phyloP scores from a whole-genome alignment of 179 eudicot genomes.

The Spergularia azorica region DNA sequence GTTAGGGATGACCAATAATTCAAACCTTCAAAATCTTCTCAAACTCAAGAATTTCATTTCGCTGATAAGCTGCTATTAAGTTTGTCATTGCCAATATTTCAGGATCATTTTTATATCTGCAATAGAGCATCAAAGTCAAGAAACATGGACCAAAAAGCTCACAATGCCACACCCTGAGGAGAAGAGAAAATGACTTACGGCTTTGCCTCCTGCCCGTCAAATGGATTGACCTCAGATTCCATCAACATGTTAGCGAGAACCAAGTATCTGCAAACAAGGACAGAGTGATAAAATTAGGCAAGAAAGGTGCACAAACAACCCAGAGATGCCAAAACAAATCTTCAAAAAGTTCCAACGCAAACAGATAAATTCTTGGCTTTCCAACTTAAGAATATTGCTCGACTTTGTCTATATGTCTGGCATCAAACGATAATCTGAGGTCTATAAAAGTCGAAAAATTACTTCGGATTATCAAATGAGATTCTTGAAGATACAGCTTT shows the following conservation, averaged over 20 bases:
- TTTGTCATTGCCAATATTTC: slow-evolving; percentile 98
- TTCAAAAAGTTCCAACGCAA: too few relatives aligned
- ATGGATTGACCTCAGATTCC: slow-evolving; percentile 98
- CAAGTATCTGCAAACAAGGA: slow-evolving; percentile 60
- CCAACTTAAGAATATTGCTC: too few relatives aligned
- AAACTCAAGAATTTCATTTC: slow-evolving; percentile 92
- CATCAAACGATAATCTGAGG: too few relatives aligned
- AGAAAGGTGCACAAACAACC: background rate
- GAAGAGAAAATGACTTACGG: slow-evolving; percentile 63
- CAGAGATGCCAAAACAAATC: background rate
- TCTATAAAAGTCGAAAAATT: too few relatives aligned
- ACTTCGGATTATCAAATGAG: too few relatives aligned
- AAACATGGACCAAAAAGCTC: slow-evolving; percentile 4
- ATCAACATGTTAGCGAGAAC: slow-evolving; percentile 96
- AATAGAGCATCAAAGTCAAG: slow-evolving; percentile 17
- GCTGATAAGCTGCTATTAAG: slow-evolving; percentile 93
- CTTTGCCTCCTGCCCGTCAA: slow-evolving; percentile 99
- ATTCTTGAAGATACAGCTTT: too few relatives aligned
- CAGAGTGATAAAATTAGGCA: slow-evolving; percentile 1
- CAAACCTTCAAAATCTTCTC: slow-evolving; percentile 94
- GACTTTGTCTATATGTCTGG: too few relatives aligned
- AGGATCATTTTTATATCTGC: slow-evolving; percentile 94
- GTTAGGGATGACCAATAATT: background rate
- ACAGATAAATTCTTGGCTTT: too few relatives aligned
- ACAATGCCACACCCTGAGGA: slow-evolving; percentile 6